Evolutionary conservation across 805 yeast genomes (phyloP), one percentile per base, ranked within the genome.

Genomic region (Ogataea henricii): DNA sequence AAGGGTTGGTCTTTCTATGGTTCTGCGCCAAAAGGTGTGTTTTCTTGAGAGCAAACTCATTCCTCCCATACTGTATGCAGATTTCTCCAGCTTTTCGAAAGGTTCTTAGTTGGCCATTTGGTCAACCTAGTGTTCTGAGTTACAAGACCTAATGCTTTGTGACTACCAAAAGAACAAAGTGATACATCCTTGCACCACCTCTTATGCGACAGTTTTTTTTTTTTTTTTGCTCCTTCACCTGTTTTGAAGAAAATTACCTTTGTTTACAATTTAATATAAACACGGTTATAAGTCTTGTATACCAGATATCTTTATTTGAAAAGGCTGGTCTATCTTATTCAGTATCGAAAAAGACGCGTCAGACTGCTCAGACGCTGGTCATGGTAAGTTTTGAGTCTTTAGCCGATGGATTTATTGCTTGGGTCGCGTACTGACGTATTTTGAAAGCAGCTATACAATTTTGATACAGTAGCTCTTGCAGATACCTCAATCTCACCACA

Each of bases 391-490:
- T n/a, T n/a, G n/a, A n/a, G n/a, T n/a, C n/a, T n/a, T n/a, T n/a
- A n/a, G n/a, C n/a, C n/a, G n/a, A n/a, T n/a, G n/a, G n/a, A n/a
- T n/a, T 16, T 32, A 5, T 16, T 16, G 35, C 21, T 17, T 4
- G 17, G 4, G 14, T 17, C 22, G 12, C 8, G 6, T 18, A 39
- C 42, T 39, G 27, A 27, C 33, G 13, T 16, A 10, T 8, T 13
- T 26, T 10, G 6, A 18, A 6, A 38, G 22, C 22, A 33, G 25
- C 5, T 32, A 30, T 45, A 39, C 30, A 37, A 38, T 6, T 33
- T 30, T 9, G 59, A 56, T 35, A 33, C 47, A 12, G 35, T 58
- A 10, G 35, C 42, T 5, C 42, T 53, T 38, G 26, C 39, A 25
- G 45, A 50, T 12, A 34, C 36, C 14, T 33, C 37, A 32, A 53